These are phyloP conservation scores for Stromatinia cepivora DNA, from an alignment of 2,329 filamentous ascomycete genomes.

Conservation along the genomic window DNA sequence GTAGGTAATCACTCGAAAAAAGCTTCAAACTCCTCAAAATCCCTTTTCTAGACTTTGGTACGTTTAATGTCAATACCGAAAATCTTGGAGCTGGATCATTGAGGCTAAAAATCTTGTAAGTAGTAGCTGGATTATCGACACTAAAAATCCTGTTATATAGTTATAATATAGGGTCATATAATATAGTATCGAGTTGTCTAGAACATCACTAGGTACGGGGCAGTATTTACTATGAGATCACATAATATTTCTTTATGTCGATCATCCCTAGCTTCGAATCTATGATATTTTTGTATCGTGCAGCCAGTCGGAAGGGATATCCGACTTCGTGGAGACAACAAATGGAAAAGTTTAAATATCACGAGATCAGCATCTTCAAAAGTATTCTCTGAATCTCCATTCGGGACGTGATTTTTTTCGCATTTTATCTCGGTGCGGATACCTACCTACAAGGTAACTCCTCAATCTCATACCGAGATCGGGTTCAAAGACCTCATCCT, in stretches of 20 bases:
- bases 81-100: not conserved
- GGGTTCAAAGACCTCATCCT: not conserved
- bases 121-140: not conserved
- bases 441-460: not conserved
- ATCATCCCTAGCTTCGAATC: not conserved
- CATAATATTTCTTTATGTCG: not conserved
- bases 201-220: not conserved
- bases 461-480: not conserved
- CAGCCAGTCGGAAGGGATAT: not conserved
- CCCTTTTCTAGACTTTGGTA: not conserved
- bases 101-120: not conserved
- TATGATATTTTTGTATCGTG: not conserved
- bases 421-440: not conserved
- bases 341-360: not conserved
- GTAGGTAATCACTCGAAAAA: not conserved
- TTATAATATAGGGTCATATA: not conserved
- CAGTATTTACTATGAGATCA: not conserved
- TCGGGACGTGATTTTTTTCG: not conserved
- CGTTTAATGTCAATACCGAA: not conserved
- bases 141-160: not conserved
- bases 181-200: not conserved
- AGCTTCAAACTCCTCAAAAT: not conserved
- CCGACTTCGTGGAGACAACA: not conserved
- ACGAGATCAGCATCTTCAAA: not conserved
- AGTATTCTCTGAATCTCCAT: slow-evolving; percentile 5